Percentiles rank a stretch among this genome's conserved stretches.
phyloP scores from a whole-genome alignment of 2,329 filamentous ascomycete genomes.

The Aspergillus sojae region DNA sequence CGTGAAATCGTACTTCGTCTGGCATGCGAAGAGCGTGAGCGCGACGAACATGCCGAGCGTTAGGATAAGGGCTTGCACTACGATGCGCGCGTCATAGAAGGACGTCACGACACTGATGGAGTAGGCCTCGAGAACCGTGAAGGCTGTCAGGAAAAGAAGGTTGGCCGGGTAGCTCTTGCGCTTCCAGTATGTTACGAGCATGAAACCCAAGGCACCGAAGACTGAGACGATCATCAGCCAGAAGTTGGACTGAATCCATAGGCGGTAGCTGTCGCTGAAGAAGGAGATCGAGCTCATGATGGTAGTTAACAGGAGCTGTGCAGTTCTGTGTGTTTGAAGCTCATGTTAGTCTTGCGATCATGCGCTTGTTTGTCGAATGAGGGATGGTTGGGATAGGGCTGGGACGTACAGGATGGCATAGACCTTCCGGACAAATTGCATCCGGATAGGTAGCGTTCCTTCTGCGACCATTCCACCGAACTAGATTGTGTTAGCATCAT shows the following conservation, averaged over 20 bases:
- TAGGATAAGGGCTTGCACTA: slow-evolving; percentile 86
- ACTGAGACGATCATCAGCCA: slow-evolving; percentile 87
- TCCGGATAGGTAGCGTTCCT: slow-evolving; percentile 91
- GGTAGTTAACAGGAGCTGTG: slow-evolving; percentile 84
- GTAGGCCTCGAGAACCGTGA: slow-evolving; percentile 92
- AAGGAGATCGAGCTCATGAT: slow-evolving; percentile 82
- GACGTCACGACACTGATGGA: slow-evolving; percentile 89
- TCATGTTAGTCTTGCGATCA: background rate
- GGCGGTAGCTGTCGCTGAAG: slow-evolving; percentile 75
- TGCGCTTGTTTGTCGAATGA: background rate
- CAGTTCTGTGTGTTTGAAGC: slow-evolving; percentile 58
- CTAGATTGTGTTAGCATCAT: slow-evolving; percentile 47
- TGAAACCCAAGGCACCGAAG: slow-evolving; percentile 79
- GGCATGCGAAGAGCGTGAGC: slow-evolving; percentile 82
- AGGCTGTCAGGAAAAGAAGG: slow-evolving; percentile 84
- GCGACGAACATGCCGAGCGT: slow-evolving; percentile 70
- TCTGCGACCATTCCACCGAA: slow-evolving; percentile 93
- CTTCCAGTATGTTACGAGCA: slow-evolving; percentile 92
- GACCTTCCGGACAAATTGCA: slow-evolving; percentile 96
- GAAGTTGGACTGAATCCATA: slow-evolving; percentile 82
- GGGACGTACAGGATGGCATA: slow-evolving; percentile 80
- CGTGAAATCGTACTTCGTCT: slow-evolving; percentile 98
- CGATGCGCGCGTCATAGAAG: slow-evolving; percentile 81
- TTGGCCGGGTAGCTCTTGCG: slow-evolving; percentile 94
- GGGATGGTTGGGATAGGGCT: background rate